Base-by-base conservation (phyloP, 768 basidiomycete genomes). In the Fomitopsis pulvina region DNA sequence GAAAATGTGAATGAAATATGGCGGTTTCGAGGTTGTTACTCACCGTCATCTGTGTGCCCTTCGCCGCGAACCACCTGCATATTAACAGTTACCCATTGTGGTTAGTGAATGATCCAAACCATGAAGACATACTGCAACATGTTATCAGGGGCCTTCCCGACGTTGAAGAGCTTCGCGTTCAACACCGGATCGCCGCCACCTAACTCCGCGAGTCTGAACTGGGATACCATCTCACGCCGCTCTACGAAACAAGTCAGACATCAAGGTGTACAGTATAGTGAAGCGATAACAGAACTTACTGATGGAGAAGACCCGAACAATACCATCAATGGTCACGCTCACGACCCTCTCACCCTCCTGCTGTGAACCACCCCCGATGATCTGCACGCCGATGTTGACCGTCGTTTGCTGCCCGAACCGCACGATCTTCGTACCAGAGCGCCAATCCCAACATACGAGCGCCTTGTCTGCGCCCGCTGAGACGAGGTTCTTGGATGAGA, bases 401-500 rank as follows among this genome's bases (percentile, higher is more conserved):
- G 90, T 94, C 9, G 90, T 94, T 69, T 93, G 91, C 63, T 95
- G 92, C 1, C 92, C 92, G 57, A 93, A 94, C 16, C 90, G 73
- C 30, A 92, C 87, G 42, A 92, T 85, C 72, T 94, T 95, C 10
- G 81, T 83, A 11, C 92, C 92, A 0, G 85, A 76, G 3, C 91
- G 78, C 89, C 88, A 91, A 66, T 92, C 87, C 89, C 88, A 93
- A 58, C 87, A 89, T 12, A 94, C 91, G 20, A 83, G 65, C 0
- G 78, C 81, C 59, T 84, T 83, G 55, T 84, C 69, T 62, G 84
- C 63, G 66, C 92, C 88, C 0, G 92, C 92, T 1, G 88, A 91
- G 25, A 94, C 90, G 14, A 93, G 80, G 56, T 89, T 88, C 60
- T 81, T 83, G 2, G 85, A 83, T 2, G 88, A 89, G 25, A 95